Evolutionary conservation across 1,284 basidiomycete genomes (phyloP).

Genomic region (Tilletiopsis washingtonensis): DNA sequence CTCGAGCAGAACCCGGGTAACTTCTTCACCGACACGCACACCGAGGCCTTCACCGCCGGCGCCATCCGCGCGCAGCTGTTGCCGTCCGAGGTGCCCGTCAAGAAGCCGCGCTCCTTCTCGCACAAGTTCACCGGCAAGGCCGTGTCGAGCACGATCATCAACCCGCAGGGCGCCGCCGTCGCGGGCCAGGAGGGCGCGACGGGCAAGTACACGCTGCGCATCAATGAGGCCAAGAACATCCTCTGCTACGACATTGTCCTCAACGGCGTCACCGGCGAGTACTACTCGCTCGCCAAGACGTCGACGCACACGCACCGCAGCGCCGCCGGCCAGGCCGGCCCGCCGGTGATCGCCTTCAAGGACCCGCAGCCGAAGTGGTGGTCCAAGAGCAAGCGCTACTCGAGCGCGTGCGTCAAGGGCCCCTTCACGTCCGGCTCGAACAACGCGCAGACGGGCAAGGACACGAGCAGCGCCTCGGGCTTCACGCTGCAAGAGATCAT

Average conservation of each 20-base stretch:
- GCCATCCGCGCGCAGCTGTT: slow-evolving; percentile 48
- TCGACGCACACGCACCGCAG: slow-evolving; percentile 49
- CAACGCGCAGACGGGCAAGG: slow-evolving; percentile 5
- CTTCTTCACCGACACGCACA: slow-evolving; percentile 21
- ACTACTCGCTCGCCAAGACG: slow-evolving; percentile 45
- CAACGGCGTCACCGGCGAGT: slow-evolving; percentile 27
- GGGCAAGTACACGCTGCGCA: slow-evolving; percentile 8
- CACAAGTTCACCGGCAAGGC: slow-evolving; percentile 4
- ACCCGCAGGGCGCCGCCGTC: neutral
- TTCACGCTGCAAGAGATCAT: slow-evolving; percentile 12
- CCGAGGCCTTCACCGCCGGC: slow-evolving; percentile 28
- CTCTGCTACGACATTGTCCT: slow-evolving; percentile 32
- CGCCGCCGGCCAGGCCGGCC: slow-evolving; percentile 38
- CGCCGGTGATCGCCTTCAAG: slow-evolving; percentile 33
- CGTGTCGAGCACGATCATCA: slow-evolving; percentile 9
- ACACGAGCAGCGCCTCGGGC: slow-evolving; percentile 12
- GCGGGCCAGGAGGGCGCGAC: slow-evolving; percentile 4
- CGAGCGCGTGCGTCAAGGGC: slow-evolving; percentile 9
- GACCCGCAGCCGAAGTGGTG: slow-evolving; percentile 8
- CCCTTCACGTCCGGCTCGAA: slow-evolving; percentile 18
- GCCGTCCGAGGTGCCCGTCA: slow-evolving; percentile 9
- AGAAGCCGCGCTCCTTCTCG: slow-evolving; percentile 8
- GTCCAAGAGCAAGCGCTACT: neutral
- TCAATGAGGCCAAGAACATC: slow-evolving; percentile 12
- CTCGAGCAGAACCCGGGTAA: slow-evolving; percentile 8